phyloP scores from a whole-genome alignment of 1,284 basidiomycete species.

The Exsudoporus floridanus region DNA sequence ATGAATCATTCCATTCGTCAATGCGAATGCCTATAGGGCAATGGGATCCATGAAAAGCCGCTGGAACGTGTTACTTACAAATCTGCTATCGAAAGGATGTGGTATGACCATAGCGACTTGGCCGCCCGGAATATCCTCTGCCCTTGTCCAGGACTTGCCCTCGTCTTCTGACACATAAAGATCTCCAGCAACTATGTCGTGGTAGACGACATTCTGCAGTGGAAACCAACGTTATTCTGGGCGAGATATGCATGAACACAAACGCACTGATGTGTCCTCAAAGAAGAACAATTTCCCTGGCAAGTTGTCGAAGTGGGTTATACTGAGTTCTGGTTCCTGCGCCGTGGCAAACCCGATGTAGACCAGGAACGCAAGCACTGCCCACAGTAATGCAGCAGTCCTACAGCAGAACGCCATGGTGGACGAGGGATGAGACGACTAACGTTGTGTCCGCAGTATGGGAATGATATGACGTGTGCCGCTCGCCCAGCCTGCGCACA shows the following conservation, averaged over 20 bases:
- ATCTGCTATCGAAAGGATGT: conserved; percentile 82
- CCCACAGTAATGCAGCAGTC: conserved; percentile 38
- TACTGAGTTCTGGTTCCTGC: conserved; percentile 42
- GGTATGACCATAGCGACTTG: conserved; percentile 75
- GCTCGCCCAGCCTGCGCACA: neutral
- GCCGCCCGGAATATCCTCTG: conserved; percentile 63
- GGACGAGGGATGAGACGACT: conserved; percentile 13
- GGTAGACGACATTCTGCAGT: conserved; percentile 74
- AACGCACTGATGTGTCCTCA: conserved; percentile 79
- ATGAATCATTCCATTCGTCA: conserved; percentile 71
- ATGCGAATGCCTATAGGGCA: conserved; percentile 71
- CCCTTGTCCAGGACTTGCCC: conserved; percentile 77
- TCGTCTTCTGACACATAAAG: conserved; percentile 87
- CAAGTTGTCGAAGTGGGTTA: conserved; percentile 65
- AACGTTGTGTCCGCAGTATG: conserved; percentile 18
- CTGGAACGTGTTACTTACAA: conserved; percentile 46
- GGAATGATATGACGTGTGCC: neutral
- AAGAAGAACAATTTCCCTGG: conserved; percentile 90
- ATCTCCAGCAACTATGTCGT: conserved; percentile 69
- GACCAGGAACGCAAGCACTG: conserved; percentile 29
- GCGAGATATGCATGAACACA: neutral
- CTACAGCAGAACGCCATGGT: conserved; percentile 40
- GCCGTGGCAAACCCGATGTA: conserved; percentile 32
- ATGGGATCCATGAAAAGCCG: neutral
- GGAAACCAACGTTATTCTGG: neutral